Percentiles rank a stretch among this genome's conserved stretches.
phyloP scores from a whole-genome alignment of 805 yeast genomes.

The Cyberlindnera saturnus region DNA sequence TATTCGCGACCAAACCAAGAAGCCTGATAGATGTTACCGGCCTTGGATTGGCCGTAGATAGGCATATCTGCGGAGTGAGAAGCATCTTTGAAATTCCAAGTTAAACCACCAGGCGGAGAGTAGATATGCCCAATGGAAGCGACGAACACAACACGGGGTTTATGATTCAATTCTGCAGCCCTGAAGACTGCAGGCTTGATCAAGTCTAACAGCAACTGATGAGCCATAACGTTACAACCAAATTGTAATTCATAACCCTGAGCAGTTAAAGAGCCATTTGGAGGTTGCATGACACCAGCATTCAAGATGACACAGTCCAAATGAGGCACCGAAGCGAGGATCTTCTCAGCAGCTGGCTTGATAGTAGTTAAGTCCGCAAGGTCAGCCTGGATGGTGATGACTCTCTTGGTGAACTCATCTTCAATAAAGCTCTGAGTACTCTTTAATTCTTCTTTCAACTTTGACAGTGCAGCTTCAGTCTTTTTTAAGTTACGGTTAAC shows the following conservation, averaged over 20 bases:
- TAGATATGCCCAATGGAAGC: conserved; percentile 33
- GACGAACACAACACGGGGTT: conserved; percentile 40
- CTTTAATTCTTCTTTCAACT: conserved; percentile 24
- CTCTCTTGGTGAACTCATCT: conserved; percentile 14
- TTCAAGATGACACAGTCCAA: conserved; percentile 36
- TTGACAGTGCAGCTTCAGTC: conserved; percentile 13
- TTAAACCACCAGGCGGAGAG: conserved; percentile 28
- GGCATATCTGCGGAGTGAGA: conserved; percentile 1
- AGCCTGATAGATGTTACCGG: conserved; percentile 32
- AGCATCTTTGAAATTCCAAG: conserved; percentile 25
- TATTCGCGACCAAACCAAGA: conserved; percentile 30
- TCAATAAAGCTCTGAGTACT: conserved; percentile 5
- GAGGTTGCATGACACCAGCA: conserved; percentile 40
- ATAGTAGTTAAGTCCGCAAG: conserved; percentile 37
- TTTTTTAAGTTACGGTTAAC: conserved; percentile 31
- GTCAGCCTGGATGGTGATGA: conserved; percentile 26
- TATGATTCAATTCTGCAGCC: conserved; percentile 24
- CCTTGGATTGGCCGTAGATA: conserved; percentile 37
- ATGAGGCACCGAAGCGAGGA: conserved; percentile 19
- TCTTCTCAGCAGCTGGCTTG: conserved; percentile 29
- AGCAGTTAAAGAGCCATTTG: conserved; percentile 28
- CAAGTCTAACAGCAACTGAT: conserved; percentile 36
- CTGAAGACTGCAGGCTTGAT: conserved; percentile 32
- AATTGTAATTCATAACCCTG: conserved; percentile 43
- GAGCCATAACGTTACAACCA: conserved; percentile 42